These are phyloP conservation scores for Lodderomyces pseudojiufengensis DNA, from an alignment of 1,139 yeast genomes.

Conservation along the genomic window DNA sequence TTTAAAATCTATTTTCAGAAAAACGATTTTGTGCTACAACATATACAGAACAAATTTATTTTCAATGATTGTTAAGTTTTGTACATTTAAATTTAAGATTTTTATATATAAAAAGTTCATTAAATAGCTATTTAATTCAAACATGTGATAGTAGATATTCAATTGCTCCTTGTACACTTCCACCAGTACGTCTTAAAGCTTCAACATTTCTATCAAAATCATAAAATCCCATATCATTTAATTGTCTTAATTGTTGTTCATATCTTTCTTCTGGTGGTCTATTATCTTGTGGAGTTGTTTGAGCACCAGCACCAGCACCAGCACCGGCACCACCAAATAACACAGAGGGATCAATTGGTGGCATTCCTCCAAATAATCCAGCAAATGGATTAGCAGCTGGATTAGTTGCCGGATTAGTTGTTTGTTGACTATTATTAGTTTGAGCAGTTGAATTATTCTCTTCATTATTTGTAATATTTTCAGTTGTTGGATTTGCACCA, in stretches of 20 bases:
- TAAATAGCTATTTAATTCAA: conserved; percentile 19
- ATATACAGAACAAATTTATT: too few species aligned
- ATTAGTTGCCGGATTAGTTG: conserved; percentile 10
- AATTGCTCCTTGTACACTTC: conserved; percentile 95
- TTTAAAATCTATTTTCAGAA: too few species aligned
- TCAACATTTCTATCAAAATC: conserved; percentile 90
- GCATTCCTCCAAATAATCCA: conserved; percentile 36
- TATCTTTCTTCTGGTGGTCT: conserved; percentile 96
- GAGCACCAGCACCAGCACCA: conserved; percentile 16
- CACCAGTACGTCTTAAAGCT: conserved; percentile 92
- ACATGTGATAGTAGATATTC: conserved; percentile 46
- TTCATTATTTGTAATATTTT: conserved; percentile 27
- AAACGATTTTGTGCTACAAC: too few species aligned
- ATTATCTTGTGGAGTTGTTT: conserved; percentile 55
- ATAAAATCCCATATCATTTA: conserved; percentile 94
- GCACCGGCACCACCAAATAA: conserved; percentile 40
- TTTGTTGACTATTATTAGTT: conserved; percentile 16
- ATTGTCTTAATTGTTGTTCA: conserved; percentile 84
- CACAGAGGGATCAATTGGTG: conserved; percentile 41
- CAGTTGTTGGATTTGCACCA: conserved; percentile 39
- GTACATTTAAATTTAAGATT: too few species aligned
- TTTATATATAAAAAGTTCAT: too few species aligned
- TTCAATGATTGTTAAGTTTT: too few species aligned
- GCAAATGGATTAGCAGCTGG: conserved; percentile 53
- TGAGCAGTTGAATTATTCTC: conserved; percentile 12